These are phyloP conservation scores for Oryza coarctata DNA, from an alignment of 176 grass and related monocot genomes.

Conservation along the genomic window DNA sequence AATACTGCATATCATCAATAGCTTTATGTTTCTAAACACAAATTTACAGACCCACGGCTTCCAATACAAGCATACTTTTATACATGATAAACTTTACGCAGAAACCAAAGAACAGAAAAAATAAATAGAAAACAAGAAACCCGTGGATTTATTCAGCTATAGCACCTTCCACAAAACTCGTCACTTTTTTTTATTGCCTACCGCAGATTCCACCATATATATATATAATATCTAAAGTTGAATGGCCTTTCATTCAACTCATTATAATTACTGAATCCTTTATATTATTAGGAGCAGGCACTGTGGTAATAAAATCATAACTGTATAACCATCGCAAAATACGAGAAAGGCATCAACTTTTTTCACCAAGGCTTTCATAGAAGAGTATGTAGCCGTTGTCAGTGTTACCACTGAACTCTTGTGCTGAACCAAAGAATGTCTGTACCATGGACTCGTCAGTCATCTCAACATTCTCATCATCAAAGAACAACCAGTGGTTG, in stretches of 20 bases:
- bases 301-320: constrained; percentile 3
- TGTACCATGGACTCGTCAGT: constrained; percentile 84
- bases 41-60: constrained; percentile 30
- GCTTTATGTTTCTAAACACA: constrained; percentile 24
- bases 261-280: constrained; percentile 38
- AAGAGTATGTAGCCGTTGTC: constrained; percentile 96
- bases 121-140: constrained; percentile 21
- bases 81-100: constrained; percentile 22
- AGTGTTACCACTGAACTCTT: constrained; percentile 89
- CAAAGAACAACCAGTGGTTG: constrained; percentile 92
- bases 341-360: constrained; percentile 35
- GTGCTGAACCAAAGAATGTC: constrained; percentile 83
- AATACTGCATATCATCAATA: neutral
- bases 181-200: constrained; percentile 34
- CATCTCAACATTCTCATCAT: constrained; percentile 95
- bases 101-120: constrained; percentile 16
- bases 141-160: constrained; percentile 3
- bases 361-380: constrained; percentile 71
- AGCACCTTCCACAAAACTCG: constrained; percentile 9
- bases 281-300: constrained; percentile 24
- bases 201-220: neutral
- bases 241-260: constrained; percentile 39
- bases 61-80: neutral
- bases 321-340: constrained; percentile 18
- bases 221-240: constrained; percentile 31